Evolutionary conservation across 768 basidiomycete genomes (phyloP), one percentile per base, ranked within the genome.

Genomic region (Kwoniella pini): DNA sequence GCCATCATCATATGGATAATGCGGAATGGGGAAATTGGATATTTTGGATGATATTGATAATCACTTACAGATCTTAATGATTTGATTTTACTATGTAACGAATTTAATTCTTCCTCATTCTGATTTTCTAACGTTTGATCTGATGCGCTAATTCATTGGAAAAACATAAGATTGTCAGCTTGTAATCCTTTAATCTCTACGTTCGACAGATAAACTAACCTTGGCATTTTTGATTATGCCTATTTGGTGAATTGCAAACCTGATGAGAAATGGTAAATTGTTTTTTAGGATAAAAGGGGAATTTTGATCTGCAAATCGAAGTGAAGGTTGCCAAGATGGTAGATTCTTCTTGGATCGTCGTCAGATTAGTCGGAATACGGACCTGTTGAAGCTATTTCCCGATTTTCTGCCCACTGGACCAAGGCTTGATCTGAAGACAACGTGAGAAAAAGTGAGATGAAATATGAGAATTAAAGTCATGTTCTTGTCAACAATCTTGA

Each of bases 101-200:
- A 61, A 19, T 71, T 67, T 38, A 78, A 45, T 59, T 78, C 75
- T 30, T 76, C 74, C 9, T 78, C 77, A 57, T 78, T 78, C 57
- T 78, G 77, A 24, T 75, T 70, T 58, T 78, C 77, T 15, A 78
- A 63, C 33, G 77, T 78, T 58, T 72, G 72, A 45, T 78, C 77
- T 33, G 71, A 56, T 30, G 70, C 60, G 42, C 72, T 74, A 27
- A 27, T 36, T 36, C 33, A 15, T 7, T 28, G 17, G 21, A 9
- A 6, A 4, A n/a, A 26, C 11, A 44, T 30, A 10, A 15, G 36
- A 7, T 9, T 33, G 39, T 44, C 31, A 57, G 56, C 56, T 42
- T 39, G 7, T 36, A 36, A 36, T 36, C n/a, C n/a, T 28, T 15
- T 39, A 17, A 4, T 3, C 19, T 13, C 10, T 17, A 36, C 11